Evolutionary conservation across 495 filamentous ascomycete species (phyloP).

Genomic region (Hyphodiscus hymeniophilus): DNA sequence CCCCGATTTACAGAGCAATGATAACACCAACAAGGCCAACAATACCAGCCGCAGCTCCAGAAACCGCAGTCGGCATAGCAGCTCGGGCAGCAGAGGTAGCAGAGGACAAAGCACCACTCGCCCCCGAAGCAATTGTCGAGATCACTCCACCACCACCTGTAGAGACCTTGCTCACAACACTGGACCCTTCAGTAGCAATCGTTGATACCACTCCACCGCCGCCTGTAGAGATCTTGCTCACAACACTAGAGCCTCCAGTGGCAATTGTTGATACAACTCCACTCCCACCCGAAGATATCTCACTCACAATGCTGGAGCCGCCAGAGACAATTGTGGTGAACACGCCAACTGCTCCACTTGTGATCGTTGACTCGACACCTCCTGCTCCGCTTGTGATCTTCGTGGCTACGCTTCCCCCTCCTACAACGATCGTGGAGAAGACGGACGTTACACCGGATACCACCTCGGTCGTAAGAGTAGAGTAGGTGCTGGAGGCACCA

Average conservation of each 20-base stretch:
- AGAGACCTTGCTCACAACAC: not conserved
- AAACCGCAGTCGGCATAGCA: not conserved
- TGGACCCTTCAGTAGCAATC: not conserved
- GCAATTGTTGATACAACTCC: not conserved
- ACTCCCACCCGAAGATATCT: too few species aligned
- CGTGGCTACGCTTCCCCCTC: too few species aligned
- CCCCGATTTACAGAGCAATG: conserved; percentile 5
- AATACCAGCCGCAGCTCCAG: conserved; percentile 1
- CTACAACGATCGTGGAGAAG: conserved; percentile 1
- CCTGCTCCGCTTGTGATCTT: not conserved
- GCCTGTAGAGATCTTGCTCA: too few species aligned
- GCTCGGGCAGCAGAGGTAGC: not conserved
- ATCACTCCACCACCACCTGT: too few species aligned
- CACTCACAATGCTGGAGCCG: conserved; percentile 2
- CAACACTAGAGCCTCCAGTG: not conserved
- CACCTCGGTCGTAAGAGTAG: conserved; percentile 1
- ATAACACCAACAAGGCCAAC: conserved; percentile 8
- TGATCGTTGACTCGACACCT: not conserved
- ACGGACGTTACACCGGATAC: conserved; percentile 9
- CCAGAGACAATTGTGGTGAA: not conserved
- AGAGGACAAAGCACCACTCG: not conserved
- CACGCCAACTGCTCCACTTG: too few species aligned
- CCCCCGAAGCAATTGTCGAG: not conserved
- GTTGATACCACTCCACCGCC: too few species aligned
- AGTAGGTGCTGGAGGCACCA: conserved; percentile 1